Evolutionary conservation across 768 basidiomycete genomes (phyloP).

Genomic region (Auricularia auricula-judae): DNA sequence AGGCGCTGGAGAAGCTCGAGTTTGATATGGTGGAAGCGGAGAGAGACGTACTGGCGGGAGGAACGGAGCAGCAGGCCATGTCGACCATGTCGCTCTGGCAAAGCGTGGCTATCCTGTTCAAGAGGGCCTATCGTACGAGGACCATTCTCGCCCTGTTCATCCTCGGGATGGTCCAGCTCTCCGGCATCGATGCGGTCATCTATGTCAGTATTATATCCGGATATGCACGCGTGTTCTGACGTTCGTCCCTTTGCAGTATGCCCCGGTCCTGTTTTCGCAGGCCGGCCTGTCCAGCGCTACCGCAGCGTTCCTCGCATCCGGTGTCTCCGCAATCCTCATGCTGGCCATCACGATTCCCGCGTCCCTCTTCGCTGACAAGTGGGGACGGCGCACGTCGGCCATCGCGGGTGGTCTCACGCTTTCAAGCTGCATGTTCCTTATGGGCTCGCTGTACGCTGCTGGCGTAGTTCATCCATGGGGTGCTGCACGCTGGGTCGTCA

Average conservation of each 20-base stretch:
- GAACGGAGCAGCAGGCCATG: slow-evolving; percentile 9
- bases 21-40: slow-evolving; percentile 16
- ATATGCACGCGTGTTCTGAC: too few relatives aligned
- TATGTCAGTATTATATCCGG: slow-evolving; percentile 13
- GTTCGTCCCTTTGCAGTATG: slow-evolving; percentile 20
- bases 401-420: slow-evolving; percentile 33
- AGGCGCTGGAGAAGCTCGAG: slow-evolving; percentile 8
- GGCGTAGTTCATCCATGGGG: slow-evolving; percentile 15
- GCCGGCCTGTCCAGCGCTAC: slow-evolving; percentile 35
- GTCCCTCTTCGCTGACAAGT: slow-evolving; percentile 29
- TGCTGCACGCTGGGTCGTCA: slow-evolving; percentile 29
- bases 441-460: slow-evolving; percentile 34
- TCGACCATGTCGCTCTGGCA: too few relatives aligned
- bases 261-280: slow-evolving; percentile 37
- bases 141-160: slow-evolving; percentile 33
- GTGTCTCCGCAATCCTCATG: slow-evolving; percentile 36
- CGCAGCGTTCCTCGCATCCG: slow-evolving; percentile 40
- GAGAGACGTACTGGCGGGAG: slow-evolving; percentile 18
- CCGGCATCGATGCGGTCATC: slow-evolving; percentile 24
- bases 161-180: slow-evolving; percentile 31
- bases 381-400: slow-evolving; percentile 26
- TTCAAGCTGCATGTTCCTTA: slow-evolving; percentile 25
- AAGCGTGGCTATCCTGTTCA: too few relatives aligned
- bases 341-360: slow-evolving; percentile 27
- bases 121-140: slow-evolving; percentile 12